Percentiles rank a stretch among this genome's conserved stretches.
Conservation (phyloP, 2,329 filamentous ascomycete species). For the Chrysoporthe austroafricana region DNA sequence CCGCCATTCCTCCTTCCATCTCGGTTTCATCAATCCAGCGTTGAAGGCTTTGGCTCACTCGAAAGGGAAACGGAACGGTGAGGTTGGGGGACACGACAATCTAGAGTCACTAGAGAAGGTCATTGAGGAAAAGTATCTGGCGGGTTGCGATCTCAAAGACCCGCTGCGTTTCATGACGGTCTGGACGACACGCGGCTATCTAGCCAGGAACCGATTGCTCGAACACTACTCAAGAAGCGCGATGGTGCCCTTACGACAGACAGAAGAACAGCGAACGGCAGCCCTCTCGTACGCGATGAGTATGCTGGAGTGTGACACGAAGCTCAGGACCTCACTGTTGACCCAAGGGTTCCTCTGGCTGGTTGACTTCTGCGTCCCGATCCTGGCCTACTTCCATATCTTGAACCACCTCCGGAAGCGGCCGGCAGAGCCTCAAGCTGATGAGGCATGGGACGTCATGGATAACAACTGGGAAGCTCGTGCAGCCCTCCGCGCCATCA, state of each 20-base stretch:
- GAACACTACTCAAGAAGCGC: conserved; percentile 47
- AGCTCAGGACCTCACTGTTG: conserved; percentile 37
- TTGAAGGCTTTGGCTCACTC: conserved; percentile 36
- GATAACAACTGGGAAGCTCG: conserved; percentile 37
- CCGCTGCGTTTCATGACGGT: conserved; percentile 47
- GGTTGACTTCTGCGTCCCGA: conserved; percentile 42
- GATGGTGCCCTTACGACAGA: conserved; percentile 30
- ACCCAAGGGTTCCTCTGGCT: conserved; percentile 44
- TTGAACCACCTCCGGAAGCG: conserved; percentile 39
- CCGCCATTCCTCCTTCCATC: conserved; percentile 40
- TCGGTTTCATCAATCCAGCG: conserved; percentile 41
- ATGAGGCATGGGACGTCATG: conserved; percentile 40
- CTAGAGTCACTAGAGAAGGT: conserved; percentile 40
- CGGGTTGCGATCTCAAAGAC: conserved; percentile 42
- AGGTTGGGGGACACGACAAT: conserved; percentile 27
- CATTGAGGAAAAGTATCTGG: conserved; percentile 53
- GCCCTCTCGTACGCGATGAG: conserved; percentile 38
- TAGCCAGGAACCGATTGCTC: conserved; percentile 55
- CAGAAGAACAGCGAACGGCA: conserved; percentile 36
- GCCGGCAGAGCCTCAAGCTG: conserved; percentile 32
- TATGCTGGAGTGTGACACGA: conserved; percentile 44
- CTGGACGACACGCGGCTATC: conserved; percentile 42
- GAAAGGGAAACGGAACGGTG: neutral
- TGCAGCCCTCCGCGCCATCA: neutral
- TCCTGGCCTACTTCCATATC: conserved; percentile 46